Evolutionary conservation across 495 filamentous ascomycete species (phyloP).

Genomic region (Aspergillus hancockii): DNA sequence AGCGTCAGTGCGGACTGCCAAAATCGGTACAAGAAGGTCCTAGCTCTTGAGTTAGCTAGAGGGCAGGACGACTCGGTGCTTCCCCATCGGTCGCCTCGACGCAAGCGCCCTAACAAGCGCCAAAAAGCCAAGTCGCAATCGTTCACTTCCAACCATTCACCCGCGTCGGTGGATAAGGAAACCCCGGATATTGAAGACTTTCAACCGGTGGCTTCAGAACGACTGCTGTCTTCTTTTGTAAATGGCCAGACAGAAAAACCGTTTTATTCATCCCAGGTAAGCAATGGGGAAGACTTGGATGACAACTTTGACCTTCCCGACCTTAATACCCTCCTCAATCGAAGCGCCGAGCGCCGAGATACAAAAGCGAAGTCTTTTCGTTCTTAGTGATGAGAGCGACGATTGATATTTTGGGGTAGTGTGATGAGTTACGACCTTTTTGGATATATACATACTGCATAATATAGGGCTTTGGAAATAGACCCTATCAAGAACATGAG

Average conservation of each 20-base stretch:
- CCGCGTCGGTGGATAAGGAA: not conserved
- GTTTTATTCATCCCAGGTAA: constrained; percentile 25
- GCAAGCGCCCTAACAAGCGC: not conserved
- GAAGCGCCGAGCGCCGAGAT: constrained; percentile 7
- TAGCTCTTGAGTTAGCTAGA: constrained; percentile 23
- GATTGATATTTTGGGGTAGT: constrained; percentile 11
- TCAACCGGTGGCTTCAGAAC: constrained; percentile 12
- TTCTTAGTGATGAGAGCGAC: constrained; percentile 38
- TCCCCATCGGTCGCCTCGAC: not conserved
- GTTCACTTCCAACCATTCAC: not conserved
- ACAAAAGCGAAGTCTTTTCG: constrained; percentile 22
- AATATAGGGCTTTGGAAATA: constrained; percentile 2
- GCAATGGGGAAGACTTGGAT: constrained; percentile 17
- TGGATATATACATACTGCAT: constrained; percentile 1
- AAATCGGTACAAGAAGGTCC: constrained; percentile 29
- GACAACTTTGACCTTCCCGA: constrained; percentile 28
- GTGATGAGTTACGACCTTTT: constrained; percentile 1
- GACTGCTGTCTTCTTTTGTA: constrained; percentile 11
- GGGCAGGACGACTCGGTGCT: constrained; percentile 5
- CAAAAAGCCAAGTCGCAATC: not conserved
- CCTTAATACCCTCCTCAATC: constrained; percentile 23
- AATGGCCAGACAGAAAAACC: constrained; percentile 12
- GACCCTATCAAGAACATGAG: no score
- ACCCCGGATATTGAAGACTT: constrained; percentile 3
- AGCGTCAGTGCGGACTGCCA: constrained; percentile 33